Base-by-base conservation (phyloP, 148 eudicot genomes). In the Camellia lanceoleosa region DNA sequence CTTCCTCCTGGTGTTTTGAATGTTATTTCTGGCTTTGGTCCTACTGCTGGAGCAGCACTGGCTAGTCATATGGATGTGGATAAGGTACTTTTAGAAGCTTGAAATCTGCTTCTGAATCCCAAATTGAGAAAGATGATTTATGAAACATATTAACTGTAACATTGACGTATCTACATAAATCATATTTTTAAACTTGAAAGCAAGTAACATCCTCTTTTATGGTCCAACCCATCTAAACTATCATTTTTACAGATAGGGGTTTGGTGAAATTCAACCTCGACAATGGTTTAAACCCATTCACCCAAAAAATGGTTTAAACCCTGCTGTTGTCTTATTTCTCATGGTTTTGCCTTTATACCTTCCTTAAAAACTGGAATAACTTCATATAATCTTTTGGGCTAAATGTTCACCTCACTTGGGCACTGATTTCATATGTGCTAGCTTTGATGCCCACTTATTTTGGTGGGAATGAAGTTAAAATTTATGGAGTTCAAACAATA, bases 1-100 rank as follows among this genome's bases (percentile, higher is more conserved):
- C 90, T 93, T 85, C 97, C 97, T 63, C 83, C 82, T 0, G 95
- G 97, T 68, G 97, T 88, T 60, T 19, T 93, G 61, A 93, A 91
- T 83, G 82, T 92, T 19, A 76, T 93, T 79, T 88, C 95, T 9
- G 97, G 97, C 60, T 87, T 79, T 78, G 97, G 97, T 77, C 90
- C 87, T 10, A 88, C 91, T 71, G 92, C 92, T 80, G 94, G 97
- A 55, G 90, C 92, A 55, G 93, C 97, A 77, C 90, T 93, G 78
- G 84, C 90, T 43, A 83, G 86, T 72, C 97, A 93, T 83, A 93
- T 93, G 97, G 90, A 93, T 60, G 95, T 93, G 12, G 94, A 93
- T 73, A 92, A 90, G 94, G 94, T 93, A 87, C 23, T 59, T 15
- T 61, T 66, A 8, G 14, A 42, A 0, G 52, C 43, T 71, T 18